These are phyloP conservation scores for Blastocystis sp. DNA, from an alignment of 352 stramenopile genomes.

Conservation along the genomic window DNA sequence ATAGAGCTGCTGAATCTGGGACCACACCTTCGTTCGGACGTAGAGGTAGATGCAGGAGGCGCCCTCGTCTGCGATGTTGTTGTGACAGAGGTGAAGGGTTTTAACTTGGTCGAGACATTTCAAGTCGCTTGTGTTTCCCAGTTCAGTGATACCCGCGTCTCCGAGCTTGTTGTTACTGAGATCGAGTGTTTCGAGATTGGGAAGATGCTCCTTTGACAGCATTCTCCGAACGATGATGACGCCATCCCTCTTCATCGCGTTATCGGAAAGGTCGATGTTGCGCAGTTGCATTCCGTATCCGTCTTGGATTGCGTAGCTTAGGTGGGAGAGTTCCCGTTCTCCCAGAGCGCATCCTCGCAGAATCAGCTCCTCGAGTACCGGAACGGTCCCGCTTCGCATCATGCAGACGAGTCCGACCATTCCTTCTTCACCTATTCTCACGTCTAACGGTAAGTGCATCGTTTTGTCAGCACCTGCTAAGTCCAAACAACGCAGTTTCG, in stretches of 20 bases:
- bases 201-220: not conserved
- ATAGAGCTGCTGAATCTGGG: conserved; percentile 10
- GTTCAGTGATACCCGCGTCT: conserved; percentile 13
- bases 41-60: conserved; percentile 40
- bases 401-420: not conserved
- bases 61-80: conserved; percentile 42
- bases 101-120: conserved; percentile 20
- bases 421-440: conserved; percentile 32
- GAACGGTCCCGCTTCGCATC: not conserved
- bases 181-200: conserved; percentile 7
- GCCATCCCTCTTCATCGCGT: conserved; percentile 1
- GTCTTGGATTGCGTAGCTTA: conserved; percentile 34
- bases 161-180: conserved; percentile 21
- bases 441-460: not conserved
- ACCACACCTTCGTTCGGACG: conserved; percentile 16
- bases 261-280: conserved; percentile 19
- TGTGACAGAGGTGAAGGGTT: not conserved
- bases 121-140: conserved; percentile 22
- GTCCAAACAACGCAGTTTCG: conserved; percentile 9
- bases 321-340: not conserved
- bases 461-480: not conserved
- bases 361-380: not conserved
- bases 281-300: not conserved
- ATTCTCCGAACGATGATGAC: conserved; percentile 16
- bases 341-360: not conserved